Base-by-base conservation (phyloP, 768 basidiomycete species). In the Scleroderma bovista region DNA sequence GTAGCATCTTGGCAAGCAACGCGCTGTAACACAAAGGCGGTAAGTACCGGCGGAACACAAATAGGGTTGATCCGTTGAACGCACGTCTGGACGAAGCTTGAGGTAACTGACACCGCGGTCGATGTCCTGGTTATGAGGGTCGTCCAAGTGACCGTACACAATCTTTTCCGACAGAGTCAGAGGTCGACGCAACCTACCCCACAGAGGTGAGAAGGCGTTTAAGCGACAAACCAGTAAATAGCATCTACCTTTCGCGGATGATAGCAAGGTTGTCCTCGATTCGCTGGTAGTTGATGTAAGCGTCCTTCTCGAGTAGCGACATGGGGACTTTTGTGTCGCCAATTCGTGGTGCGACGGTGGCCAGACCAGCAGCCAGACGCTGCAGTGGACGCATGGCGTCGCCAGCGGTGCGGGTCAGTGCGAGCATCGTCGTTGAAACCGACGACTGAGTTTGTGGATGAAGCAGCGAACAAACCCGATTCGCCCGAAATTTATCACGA, bases 221-320 rank as follows among this genome's bases (percentile, higher is more conserved):
- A n/a, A 0, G 13, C 6, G 13, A 6, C 11, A 24, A 19, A 17
- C 16, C 45, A 40, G 13, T 32, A 47, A 20, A n/a, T 32, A n/a
- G 38, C 48, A 1, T 44, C 66, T 47, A 93, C 93, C 93, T 81
- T 47, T 83, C 75, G 58, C 93, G 86, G 50, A 97, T 81, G 64
- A 95, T 68, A 57, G 78, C 83, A 54, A 98, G 86, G 77, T 94
- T 97, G 70, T 97, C 93, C 75, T 98, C 94, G 67, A 98, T 97
- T 51, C 94, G 86, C 72, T 93, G 91, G 70, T 93, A 93, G 80
- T 93, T 93, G 71, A 93, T 92, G 66, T 80, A 92, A 39, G 80
- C 83, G 59, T 76, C 80, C 64, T 84, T 82, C 69, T 93, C 90
- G 55, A 92, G 80, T 57, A 85, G 75, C 34, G 88, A 90, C 88